Evolutionary conservation across 345 rosid species (phyloP).

Genomic region (Hibiscus syriacus): DNA sequence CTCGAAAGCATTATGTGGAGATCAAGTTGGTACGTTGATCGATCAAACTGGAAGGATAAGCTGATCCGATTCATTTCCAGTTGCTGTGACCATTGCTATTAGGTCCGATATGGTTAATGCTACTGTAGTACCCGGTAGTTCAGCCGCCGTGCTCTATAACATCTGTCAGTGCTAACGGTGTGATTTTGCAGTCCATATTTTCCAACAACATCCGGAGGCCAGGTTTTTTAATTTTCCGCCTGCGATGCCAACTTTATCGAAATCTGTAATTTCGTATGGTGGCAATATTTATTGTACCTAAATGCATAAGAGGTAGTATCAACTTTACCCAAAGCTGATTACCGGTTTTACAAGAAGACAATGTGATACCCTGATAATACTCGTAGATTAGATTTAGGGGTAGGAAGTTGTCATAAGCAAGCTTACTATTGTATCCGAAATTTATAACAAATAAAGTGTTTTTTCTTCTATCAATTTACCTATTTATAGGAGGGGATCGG

Average conservation of each 20-base stretch:
- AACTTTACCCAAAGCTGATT: not conserved
- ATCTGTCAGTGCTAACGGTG: too few species aligned
- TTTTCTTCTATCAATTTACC: too few species aligned
- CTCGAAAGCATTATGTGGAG: slow-evolving; percentile 76
- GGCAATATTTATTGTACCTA: not conserved
- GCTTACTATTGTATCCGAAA: not conserved
- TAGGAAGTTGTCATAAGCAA: slow-evolving; percentile 1
- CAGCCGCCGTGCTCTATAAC: not conserved
- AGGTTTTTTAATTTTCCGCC: not conserved
- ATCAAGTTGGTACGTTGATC: slow-evolving; percentile 80
- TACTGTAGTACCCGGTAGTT: not conserved
- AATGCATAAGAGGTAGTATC: not conserved
- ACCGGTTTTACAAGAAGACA: not conserved
- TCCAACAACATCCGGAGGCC: too few species aligned
- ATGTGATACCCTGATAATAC: not conserved
- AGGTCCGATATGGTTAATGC: not conserved
- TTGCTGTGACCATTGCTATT: slow-evolving; percentile 4
- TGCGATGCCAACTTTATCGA: not conserved
- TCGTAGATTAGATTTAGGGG: not conserved
- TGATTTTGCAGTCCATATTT: too few species aligned
- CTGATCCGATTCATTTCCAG: slow-evolving; percentile 20
- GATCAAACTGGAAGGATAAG: slow-evolving; percentile 45
- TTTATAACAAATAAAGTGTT: too few species aligned
- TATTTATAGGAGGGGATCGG: too few species aligned
- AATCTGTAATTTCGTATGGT: not conserved